Base-by-base conservation (phyloP, 176 grass and related monocot species). In the Hsuehochloa calcarea region DNA sequence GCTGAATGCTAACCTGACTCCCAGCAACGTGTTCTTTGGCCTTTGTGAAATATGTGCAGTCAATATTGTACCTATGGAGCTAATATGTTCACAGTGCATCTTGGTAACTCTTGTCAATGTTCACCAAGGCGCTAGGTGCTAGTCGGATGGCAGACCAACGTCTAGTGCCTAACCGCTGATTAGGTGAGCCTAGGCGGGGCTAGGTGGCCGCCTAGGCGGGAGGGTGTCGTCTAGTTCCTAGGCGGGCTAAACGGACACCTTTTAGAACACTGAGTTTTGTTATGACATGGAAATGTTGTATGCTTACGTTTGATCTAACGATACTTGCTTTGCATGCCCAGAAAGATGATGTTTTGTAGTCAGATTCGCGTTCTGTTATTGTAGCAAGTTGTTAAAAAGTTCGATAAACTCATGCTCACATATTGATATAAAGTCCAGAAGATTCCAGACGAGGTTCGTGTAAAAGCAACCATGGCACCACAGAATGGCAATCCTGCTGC, bases 401-500 rank as follows among this genome's bases (percentile, higher is more conserved):
- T 13, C 22, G 10, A 68, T 46, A 54, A 39, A 58, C 6, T 26
- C 31, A 27, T 86, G 40, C 29, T 67, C 47, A 14, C 38, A 67
- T 79, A 61, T 43, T 39, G 13, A 45, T 71, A n/a, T 22, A 5
- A 59, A 83, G 40, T 68, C 1, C 56, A 79, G 3, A 51, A 13
- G 39, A 16, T 74, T 50, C 46, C 54, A 25, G 66, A 83, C 4
- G 84, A 68, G 39, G 47, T 79, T 70, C 49, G 6, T 27, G 40
- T 49, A 3, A 56, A 72, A 40, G 39, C 37, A 39, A 38, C 29
- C 64, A 62, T 38, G 22, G 37, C 23, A 43, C 37, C 59, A 29
- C 74, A 82, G 69, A 46, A 78, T 52, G 82, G 16, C 60, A 5
- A 41, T 31, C 22, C 14, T 22, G n/a, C 65, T 81, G 75, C 66